Evolutionary conservation across 2,329 filamentous ascomycete genomes (phyloP).

Genomic region (Venturia oleaginea): DNA sequence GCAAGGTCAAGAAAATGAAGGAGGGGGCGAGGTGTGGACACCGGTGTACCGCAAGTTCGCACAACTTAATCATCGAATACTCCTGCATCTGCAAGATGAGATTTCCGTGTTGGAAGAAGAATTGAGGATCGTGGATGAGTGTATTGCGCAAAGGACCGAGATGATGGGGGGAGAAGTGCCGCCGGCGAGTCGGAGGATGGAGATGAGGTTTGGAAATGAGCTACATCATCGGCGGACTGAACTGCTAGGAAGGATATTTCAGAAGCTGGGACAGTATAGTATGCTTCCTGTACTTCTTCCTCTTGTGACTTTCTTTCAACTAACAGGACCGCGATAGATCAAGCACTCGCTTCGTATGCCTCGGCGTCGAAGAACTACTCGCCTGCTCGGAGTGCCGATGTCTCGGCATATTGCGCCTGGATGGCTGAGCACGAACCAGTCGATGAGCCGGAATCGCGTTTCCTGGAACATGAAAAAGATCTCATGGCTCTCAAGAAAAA

Average conservation of each 20-base stretch:
- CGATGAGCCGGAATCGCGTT: conserved; percentile 49
- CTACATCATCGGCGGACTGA: conserved; percentile 51
- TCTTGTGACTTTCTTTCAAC: neutral
- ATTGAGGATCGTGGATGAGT: conserved; percentile 58
- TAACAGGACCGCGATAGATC: conserved; percentile 32
- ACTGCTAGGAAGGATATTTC: conserved; percentile 52
- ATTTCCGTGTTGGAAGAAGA: conserved; percentile 73
- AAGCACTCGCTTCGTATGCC: conserved; percentile 51
- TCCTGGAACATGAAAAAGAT: conserved; percentile 47
- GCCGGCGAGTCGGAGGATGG: conserved; percentile 52
- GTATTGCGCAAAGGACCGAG: conserved; percentile 35
- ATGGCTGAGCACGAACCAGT: conserved; percentile 47
- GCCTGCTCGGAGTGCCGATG: conserved; percentile 42
- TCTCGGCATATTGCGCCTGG: conserved; percentile 47
- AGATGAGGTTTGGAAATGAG: conserved; percentile 46
- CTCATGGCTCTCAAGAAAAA: conserved; percentile 31
- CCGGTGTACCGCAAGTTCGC: conserved; percentile 81
- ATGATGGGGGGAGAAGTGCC: conserved; percentile 19
- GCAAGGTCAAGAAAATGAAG: neutral
- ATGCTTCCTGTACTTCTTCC: conserved; percentile 21
- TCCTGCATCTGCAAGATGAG: conserved; percentile 80
- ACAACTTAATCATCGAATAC: conserved; percentile 68
- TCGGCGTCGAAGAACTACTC: conserved; percentile 43
- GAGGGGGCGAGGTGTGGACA: neutral
- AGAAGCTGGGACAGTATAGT: conserved; percentile 62